Percentiles rank a stretch among this genome's conserved stretches.
Conservation (phyloP, 306 rosid species). For the Senna siamea region DNA sequence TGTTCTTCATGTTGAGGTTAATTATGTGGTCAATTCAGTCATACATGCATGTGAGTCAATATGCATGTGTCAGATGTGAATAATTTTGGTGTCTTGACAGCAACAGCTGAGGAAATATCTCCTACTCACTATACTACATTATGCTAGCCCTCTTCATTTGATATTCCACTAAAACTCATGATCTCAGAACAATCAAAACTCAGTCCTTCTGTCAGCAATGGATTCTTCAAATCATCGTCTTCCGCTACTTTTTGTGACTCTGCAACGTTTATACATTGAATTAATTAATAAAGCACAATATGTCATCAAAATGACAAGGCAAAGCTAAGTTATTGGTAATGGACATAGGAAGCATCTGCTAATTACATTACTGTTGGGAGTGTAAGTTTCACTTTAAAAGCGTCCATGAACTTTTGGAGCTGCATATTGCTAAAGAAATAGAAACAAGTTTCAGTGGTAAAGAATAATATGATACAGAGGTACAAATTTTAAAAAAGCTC, state of each 20-base stretch:
- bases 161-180: too few relatives aligned
- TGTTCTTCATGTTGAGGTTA: too few relatives aligned
- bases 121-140: too few relatives aligned
- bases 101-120: too few relatives aligned
- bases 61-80: too few relatives aligned
- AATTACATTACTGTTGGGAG: neutral
- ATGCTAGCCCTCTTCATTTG: too few relatives aligned
- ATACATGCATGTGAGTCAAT: too few relatives aligned
- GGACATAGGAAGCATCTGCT: too few relatives aligned
- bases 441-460: conserved; percentile 5
- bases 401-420: conserved; percentile 25
- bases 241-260: neutral
- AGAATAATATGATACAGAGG: conserved; percentile 1
- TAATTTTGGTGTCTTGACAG: too few relatives aligned
- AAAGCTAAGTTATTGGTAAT: neutral
- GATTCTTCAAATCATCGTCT: neutral
- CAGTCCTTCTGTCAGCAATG: too few relatives aligned
- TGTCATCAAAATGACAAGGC: neutral
- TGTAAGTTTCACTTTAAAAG: too few relatives aligned
- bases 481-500: neutral
- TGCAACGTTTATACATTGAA: neutral
- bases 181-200: neutral
- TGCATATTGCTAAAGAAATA: neutral
- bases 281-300: neutral
- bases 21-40: too few relatives aligned